A percentile compares a stretch with the other conserved stretches of the same genome.
Conservation (phyloP, 805 yeast genomes). For the Kregervanrija delftensis region DNA sequence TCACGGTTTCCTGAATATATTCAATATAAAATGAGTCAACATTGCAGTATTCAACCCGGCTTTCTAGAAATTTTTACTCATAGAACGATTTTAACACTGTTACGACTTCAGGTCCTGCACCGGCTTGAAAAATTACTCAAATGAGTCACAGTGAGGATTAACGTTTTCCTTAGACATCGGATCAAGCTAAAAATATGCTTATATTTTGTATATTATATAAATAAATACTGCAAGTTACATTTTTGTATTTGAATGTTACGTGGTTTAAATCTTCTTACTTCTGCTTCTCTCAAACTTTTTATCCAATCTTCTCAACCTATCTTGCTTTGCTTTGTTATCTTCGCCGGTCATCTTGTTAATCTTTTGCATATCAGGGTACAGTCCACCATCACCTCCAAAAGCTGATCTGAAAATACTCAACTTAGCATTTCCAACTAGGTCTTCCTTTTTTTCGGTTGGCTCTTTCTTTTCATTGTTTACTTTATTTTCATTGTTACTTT, state of each 20-base stretch:
- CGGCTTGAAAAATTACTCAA: no score
- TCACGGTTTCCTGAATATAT: no score
- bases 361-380: constrained; percentile 9
- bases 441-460: not conserved
- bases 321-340: constrained; percentile 11
- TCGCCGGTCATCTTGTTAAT: not conserved
- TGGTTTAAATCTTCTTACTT: not conserved
- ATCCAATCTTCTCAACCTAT: constrained; percentile 19
- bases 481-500: constrained; percentile 4
- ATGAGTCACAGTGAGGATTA: no score
- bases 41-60: no score
- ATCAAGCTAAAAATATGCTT: not conserved
- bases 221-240: not conserved
- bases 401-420: constrained; percentile 19
- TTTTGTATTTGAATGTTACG: not conserved
- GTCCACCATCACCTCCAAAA: constrained; percentile 11
- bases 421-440: constrained; percentile 8
- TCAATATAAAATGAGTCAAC: no score
- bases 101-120: no score
- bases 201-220: not conserved
- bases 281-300: constrained; percentile 14
- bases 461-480: not conserved
- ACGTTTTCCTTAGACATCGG: not conserved
- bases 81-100: no score
- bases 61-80: no score